Percentiles rank a stretch among this genome's conserved stretches.
Conservation (phyloP, 1,284 basidiomycete genomes). For the Cutaneotrichosporon sp. region DNA sequence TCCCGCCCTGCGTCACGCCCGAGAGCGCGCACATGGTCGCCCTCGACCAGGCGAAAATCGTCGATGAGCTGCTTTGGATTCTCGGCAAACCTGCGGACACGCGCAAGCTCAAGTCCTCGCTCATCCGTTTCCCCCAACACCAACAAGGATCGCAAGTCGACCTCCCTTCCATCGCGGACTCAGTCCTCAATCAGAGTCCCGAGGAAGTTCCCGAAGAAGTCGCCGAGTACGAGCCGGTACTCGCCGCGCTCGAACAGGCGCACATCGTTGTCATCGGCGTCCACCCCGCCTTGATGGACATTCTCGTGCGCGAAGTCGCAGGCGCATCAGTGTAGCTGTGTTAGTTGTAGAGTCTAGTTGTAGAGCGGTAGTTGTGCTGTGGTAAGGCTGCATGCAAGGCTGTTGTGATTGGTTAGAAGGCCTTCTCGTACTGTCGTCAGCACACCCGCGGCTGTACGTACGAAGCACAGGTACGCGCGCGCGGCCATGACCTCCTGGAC, state of each 20-base stretch:
- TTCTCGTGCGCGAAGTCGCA: slow-evolving; percentile 14
- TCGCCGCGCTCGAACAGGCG: slow-evolving; percentile 5
- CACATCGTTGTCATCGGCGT: slow-evolving; percentile 10
- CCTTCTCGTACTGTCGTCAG: slow-evolving; percentile 30
- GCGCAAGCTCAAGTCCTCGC: not conserved
- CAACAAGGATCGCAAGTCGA: not conserved
- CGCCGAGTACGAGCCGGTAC: slow-evolving; percentile 7
- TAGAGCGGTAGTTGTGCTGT: not conserved
- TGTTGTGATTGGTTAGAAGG: not conserved
- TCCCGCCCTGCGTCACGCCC: not conserved
- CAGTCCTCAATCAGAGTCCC: not conserved
- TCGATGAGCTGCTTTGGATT: not conserved
- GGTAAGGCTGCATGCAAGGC: slow-evolving; percentile 10
- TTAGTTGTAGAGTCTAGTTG: slow-evolving; percentile 6
- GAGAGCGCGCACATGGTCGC: not conserved
- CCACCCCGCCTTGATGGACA: slow-evolving; percentile 17
- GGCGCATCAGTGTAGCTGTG: slow-evolving; percentile 3
- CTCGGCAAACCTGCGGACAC: not conserved
- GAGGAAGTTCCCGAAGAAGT: not conserved
- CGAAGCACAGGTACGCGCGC: slow-evolving; percentile 74
- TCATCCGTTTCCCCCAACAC: not conserved
- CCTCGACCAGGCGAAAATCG: not conserved
- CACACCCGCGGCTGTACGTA: slow-evolving; percentile 27
- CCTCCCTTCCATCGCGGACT: not conserved
- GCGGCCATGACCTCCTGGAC: slow-evolving; percentile 84